phyloP scores from a whole-genome alignment of 23 red algal genomes.

The Rhodosorus marinus region DNA sequence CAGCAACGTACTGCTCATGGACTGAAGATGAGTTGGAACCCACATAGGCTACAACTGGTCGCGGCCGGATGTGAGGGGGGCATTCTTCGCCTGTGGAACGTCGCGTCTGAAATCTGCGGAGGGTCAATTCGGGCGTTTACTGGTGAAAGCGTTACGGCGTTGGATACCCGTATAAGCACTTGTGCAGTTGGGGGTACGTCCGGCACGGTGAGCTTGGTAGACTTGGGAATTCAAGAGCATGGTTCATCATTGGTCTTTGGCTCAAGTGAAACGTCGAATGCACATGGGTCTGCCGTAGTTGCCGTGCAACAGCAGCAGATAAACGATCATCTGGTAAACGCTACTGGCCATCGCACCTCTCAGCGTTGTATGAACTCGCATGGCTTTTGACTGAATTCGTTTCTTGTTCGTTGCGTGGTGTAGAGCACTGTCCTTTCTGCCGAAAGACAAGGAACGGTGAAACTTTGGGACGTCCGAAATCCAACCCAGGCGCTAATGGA shows the following conservation, averaged over 20 bases:
- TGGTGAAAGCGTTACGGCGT: constrained; percentile 12
- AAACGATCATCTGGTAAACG: too few relatives aligned
- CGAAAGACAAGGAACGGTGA: not conserved
- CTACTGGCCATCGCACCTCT: not conserved
- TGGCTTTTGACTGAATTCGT: constrained; percentile 3
- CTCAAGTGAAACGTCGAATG: constrained; percentile 5
- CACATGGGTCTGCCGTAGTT: not conserved
- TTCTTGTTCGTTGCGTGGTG: constrained; percentile 7
- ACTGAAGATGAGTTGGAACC: constrained; percentile 16
- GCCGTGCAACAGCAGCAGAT: not conserved
- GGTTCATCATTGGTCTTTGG: constrained; percentile 17
- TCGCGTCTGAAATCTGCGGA: constrained; percentile 11
- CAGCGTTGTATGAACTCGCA: constrained; percentile 10
- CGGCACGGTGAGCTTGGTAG: constrained; percentile 8
- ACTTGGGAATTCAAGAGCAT: too few relatives aligned
- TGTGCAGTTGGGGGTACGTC: not conserved
- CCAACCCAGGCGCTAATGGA: not conserved
- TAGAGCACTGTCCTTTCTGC: not conserved
- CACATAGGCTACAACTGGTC: constrained; percentile 12
- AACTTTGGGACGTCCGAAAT: constrained; percentile 4
- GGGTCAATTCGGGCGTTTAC: constrained; percentile 4
- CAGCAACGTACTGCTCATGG: constrained; percentile 18
- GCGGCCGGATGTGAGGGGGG: constrained; percentile 33
- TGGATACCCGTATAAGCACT: constrained; percentile 11
- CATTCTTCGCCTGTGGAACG: constrained; percentile 32